A percentile compares a stretch with the other conserved stretches of the same genome.
Evolutionary conservation across 2,329 filamentous ascomycete species (phyloP).

Genomic region (Colletotrichum echinochloae): DNA sequence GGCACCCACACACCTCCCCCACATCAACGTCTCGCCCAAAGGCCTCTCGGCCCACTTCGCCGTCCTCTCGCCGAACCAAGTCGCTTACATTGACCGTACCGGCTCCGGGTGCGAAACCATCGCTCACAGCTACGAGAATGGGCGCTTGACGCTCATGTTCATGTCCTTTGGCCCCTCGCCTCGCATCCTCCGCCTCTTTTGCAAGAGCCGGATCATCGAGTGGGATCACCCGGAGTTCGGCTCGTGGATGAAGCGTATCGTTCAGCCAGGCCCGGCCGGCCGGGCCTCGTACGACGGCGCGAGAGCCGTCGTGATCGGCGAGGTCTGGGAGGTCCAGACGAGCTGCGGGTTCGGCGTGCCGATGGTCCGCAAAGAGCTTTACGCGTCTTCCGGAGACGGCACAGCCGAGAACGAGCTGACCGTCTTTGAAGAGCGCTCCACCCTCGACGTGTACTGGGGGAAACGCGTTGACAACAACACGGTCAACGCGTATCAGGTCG

Average conservation of each 20-base stretch:
- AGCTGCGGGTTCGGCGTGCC: slow-evolving; percentile 76
- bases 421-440: slow-evolving; percentile 66
- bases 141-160: slow-evolving; percentile 80
- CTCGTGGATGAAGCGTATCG: slow-evolving; percentile 58
- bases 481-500: slow-evolving; percentile 66
- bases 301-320: slow-evolving; percentile 70
- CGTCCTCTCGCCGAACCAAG: slow-evolving; percentile 68
- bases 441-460: slow-evolving; percentile 63
- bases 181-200: slow-evolving; percentile 74
- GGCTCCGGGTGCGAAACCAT: slow-evolving; percentile 84
- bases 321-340: slow-evolving; percentile 75
- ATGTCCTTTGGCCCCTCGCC: slow-evolving; percentile 71
- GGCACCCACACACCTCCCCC: slow-evolving; percentile 73
- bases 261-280: slow-evolving; percentile 47
- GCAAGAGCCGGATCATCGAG: slow-evolving; percentile 69
- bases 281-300: slow-evolving; percentile 58
- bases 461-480: slow-evolving; percentile 62
- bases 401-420: slow-evolving; percentile 50
- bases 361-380: slow-evolving; percentile 57
- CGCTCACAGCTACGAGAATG: slow-evolving; percentile 81
- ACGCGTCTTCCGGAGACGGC: slow-evolving; percentile 44
- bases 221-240: slow-evolving; percentile 65
- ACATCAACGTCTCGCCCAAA: slow-evolving; percentile 84
- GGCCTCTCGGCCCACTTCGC: slow-evolving; percentile 73
- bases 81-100: slow-evolving; percentile 79